phyloP scores from a whole-genome alignment of 2,329 filamentous ascomycete genomes.

The Trichophyton verrucosum region DNA sequence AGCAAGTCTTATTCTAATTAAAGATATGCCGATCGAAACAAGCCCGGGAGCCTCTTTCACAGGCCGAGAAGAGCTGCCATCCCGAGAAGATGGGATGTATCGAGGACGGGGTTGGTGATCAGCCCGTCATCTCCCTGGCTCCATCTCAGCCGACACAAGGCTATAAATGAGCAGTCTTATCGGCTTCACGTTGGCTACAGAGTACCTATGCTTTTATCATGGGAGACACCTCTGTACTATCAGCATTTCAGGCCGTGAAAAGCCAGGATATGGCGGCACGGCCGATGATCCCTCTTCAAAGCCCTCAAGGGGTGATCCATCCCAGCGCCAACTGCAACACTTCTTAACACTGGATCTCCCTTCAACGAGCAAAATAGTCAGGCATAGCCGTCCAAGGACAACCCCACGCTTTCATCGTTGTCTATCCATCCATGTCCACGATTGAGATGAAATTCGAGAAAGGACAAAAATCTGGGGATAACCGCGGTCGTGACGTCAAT shows the following conservation, averaged over 20 bases:
- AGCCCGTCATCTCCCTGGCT: not conserved
- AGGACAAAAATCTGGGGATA: not conserved
- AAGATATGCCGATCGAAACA: not conserved
- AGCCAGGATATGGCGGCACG: not conserved
- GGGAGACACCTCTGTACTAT: not conserved
- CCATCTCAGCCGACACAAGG: not conserved
- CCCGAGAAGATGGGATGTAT: not conserved
- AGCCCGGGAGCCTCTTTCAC: not conserved
- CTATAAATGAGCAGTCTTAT: not conserved
- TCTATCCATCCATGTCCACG: not conserved
- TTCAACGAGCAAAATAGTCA: not conserved
- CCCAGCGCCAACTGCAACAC: not conserved
- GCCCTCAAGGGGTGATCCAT: not conserved
- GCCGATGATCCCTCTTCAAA: not conserved
- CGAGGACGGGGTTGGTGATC: not conserved
- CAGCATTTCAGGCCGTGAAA: not conserved
- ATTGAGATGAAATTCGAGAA: not conserved
- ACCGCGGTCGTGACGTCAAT: not conserved
- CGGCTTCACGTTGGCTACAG: not conserved
- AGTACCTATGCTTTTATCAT: not conserved
- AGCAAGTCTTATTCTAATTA: not conserved
- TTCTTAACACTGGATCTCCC: not conserved
- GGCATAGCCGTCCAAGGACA: not conserved
- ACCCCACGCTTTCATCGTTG: not conserved
- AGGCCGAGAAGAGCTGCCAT: not conserved